A percentile compares a stretch with the other conserved stretches of the same genome.
phyloP scores from a whole-genome alignment of 768 basidiomycete species.

The Epithele typhae region DNA sequence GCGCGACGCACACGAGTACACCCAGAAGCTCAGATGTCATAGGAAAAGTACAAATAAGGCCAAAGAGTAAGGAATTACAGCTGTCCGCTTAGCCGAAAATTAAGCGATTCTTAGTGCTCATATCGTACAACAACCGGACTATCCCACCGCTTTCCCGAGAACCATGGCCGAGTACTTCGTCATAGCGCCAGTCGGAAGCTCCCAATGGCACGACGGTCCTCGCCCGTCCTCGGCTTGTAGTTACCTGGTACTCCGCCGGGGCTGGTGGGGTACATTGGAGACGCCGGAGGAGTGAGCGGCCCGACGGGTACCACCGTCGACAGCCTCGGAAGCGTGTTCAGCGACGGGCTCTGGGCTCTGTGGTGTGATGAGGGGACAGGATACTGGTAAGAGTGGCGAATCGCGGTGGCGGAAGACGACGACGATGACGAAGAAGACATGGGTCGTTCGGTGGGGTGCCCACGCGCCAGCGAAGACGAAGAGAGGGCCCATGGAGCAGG shows the following conservation, averaged over 20 bases:
- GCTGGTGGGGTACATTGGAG: conserved; percentile 17
- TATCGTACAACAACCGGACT: too few species aligned
- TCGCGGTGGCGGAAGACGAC: conserved; percentile 8
- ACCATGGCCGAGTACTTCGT: too few species aligned
- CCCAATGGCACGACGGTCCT: conserved; percentile 31
- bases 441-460: conserved; percentile 8
- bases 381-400: conserved; percentile 6
- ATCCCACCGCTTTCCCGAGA: too few species aligned
- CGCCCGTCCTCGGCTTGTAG: conserved; percentile 29
- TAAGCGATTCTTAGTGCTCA: too few species aligned
- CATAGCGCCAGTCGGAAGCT: conserved; percentile 31
- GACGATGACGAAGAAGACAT: conserved; percentile 18
- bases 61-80: too few species aligned
- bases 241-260: conserved; percentile 15
- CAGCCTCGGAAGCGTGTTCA: conserved; percentile 21
- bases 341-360: conserved; percentile 2
- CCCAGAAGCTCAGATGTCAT: too few species aligned
- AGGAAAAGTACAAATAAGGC: too few species aligned
- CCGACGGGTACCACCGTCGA: conserved; percentile 23
- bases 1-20: too few species aligned
- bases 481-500: conserved; percentile 19
- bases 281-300: conserved; percentile 15
- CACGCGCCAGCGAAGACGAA: conserved; percentile 8
- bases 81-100: too few species aligned
- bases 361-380: neutral